phyloP scores from a whole-genome alignment of 2,329 filamentous ascomycete genomes.

The Arthrobotrys entomopaga region DNA sequence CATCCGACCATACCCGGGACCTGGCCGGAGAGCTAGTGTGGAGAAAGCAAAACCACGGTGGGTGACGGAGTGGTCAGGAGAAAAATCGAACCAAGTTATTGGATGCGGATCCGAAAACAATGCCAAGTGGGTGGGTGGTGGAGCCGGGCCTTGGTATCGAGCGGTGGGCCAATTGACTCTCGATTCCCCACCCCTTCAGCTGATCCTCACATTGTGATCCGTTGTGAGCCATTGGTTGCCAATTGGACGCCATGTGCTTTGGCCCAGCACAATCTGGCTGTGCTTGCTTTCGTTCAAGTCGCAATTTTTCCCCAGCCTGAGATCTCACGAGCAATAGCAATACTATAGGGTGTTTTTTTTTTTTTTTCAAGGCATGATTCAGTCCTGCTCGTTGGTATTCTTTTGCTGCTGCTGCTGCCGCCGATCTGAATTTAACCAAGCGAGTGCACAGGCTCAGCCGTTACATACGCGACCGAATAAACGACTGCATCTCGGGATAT shows the following conservation, averaged over 20 bases:
- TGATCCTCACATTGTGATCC: slow-evolving; percentile 20
- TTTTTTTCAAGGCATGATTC: no score
- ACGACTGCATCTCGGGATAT: neutral
- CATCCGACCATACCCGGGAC: slow-evolving; percentile 54
- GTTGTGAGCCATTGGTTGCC: slow-evolving; percentile 16
- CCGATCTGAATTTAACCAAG: slow-evolving; percentile 12
- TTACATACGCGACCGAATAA: slow-evolving; percentile 14
- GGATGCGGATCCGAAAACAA: slow-evolving; percentile 49
- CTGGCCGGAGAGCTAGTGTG: slow-evolving; percentile 28
- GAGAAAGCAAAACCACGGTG: slow-evolving; percentile 41
- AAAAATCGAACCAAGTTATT: slow-evolving; percentile 54
- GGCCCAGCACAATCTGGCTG: slow-evolving; percentile 26
- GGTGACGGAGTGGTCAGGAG: slow-evolving; percentile 45
- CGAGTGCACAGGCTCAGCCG: slow-evolving; percentile 13
- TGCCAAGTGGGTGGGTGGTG: slow-evolving; percentile 33
- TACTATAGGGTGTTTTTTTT: neutral
- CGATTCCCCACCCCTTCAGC: slow-evolving; percentile 39
- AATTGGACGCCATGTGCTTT: slow-evolving; percentile 39
- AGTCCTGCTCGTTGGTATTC: neutral
- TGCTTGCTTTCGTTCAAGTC: slow-evolving; percentile 14
- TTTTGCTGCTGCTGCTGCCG: slow-evolving; percentile 4
- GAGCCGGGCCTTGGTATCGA: slow-evolving; percentile 26
- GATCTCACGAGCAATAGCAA: neutral
- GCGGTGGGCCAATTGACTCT: slow-evolving; percentile 25
- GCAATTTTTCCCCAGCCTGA: neutral